phyloP scores from a whole-genome alignment of 208 protist species.

The Leishmania tarentolae region DNA sequence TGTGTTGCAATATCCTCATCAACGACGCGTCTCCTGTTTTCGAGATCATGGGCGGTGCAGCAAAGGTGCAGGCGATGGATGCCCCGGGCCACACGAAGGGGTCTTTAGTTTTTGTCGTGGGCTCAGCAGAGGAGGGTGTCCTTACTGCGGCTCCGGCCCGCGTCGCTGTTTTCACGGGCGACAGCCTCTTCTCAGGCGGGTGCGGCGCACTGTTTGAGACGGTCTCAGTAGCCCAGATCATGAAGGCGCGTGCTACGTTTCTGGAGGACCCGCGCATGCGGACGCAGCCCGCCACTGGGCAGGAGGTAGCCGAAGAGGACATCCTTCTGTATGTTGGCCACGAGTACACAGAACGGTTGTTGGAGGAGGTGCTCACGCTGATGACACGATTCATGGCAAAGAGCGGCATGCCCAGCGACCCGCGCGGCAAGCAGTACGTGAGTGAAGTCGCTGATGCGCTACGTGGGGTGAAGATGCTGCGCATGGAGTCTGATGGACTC shows the following conservation, averaged over 20 bases:
- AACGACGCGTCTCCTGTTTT: conserved; percentile 47
- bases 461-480: conserved; percentile 38
- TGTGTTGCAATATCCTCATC: conserved; percentile 60
- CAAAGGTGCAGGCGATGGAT: conserved; percentile 53
- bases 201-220: conserved; percentile 93
- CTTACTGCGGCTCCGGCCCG: conserved; percentile 19
- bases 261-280: conserved; percentile 39
- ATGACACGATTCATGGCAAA: conserved; percentile 29
- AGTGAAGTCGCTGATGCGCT: conserved; percentile 25
- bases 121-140: conserved; percentile 46
- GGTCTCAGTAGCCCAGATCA: conserved; percentile 43
- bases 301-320: conserved; percentile 48
- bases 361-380: conserved; percentile 46
- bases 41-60: conserved; percentile 47
- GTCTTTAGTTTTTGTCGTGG: conserved; percentile 74
- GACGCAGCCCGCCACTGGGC: conserved; percentile 66
- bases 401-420: neutral
- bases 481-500: conserved; percentile 42
- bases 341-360: conserved; percentile 73
- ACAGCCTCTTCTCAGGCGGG: conserved; percentile 93
- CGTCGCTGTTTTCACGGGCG: conserved; percentile 91
- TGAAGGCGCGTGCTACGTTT: conserved; percentile 49
- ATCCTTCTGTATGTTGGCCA: conserved; percentile 81
- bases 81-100: conserved; percentile 85
- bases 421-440: conserved; percentile 25